Evolutionary conservation across 1,139 yeast genomes (phyloP).

Genomic region (Meyerozyma carpophila): DNA sequence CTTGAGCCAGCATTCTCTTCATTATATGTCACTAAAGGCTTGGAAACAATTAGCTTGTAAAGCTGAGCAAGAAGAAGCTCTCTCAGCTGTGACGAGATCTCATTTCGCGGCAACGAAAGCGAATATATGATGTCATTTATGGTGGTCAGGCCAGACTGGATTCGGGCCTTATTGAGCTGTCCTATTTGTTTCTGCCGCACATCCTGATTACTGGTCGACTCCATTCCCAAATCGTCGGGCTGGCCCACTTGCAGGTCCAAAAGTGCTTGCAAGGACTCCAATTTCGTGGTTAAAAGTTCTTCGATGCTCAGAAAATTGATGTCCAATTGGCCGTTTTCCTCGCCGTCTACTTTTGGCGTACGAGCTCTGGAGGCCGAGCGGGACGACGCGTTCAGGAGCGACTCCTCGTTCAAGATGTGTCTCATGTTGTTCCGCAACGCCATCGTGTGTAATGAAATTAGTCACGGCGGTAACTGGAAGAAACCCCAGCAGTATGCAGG

Average conservation of each 20-base stretch:
- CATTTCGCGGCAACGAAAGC: slow-evolving; percentile 34
- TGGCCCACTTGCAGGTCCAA: slow-evolving; percentile 10
- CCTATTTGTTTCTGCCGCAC: slow-evolving; percentile 26
- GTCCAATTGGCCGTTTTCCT: slow-evolving; percentile 38
- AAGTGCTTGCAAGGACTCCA: slow-evolving; percentile 27
- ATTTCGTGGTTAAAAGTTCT: slow-evolving; percentile 33
- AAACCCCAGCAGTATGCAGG: background rate
- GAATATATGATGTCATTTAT: slow-evolving; percentile 38
- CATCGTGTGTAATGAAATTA: background rate
- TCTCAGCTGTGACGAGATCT: slow-evolving; percentile 44
- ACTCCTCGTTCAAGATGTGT: slow-evolving; percentile 1
- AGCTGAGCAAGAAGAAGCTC: slow-evolving; percentile 49
- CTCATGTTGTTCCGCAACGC: background rate
- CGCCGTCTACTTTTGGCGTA: slow-evolving; percentile 41
- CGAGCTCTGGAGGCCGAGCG: slow-evolving; percentile 35
- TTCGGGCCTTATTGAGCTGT: slow-evolving; percentile 29
- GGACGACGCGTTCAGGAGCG: slow-evolving; percentile 20
- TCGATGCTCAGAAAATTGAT: slow-evolving; percentile 36
- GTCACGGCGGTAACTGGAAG: background rate
- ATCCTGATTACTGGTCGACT: slow-evolving; percentile 10
- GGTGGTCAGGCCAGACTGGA: slow-evolving; percentile 33
- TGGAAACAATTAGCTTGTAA: slow-evolving; percentile 40
- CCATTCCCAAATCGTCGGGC: slow-evolving; percentile 11
- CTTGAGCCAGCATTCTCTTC: slow-evolving; percentile 31
- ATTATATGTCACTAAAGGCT: slow-evolving; percentile 35